phyloP scores from a whole-genome alignment of 345 rosid species.

The Populus ilicifolia region DNA sequence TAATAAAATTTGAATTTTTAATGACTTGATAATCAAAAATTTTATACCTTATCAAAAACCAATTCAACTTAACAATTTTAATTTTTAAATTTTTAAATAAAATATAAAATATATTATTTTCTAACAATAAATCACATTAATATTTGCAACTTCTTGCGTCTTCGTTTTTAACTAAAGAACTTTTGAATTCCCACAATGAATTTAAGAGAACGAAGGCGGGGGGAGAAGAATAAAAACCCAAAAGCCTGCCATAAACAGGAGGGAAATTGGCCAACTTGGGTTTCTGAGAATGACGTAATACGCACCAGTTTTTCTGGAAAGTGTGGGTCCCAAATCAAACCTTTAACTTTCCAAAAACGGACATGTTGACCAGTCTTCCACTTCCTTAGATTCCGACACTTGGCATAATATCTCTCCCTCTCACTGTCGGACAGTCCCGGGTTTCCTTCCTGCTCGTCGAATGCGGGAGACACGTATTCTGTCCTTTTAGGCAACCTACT shows the following conservation, averaged over 20 bases:
- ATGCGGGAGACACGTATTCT: conserved; percentile 12
- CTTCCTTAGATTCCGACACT: background rate
- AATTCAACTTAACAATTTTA: accelerated
- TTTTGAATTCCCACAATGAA: too few species aligned
- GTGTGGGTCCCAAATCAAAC: background rate
- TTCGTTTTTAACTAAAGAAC: too few species aligned
- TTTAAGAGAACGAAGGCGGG: too few species aligned
- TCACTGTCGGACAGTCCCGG: background rate
- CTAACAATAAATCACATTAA: too few species aligned
- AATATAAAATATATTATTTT: too few species aligned
- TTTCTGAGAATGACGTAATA: background rate
- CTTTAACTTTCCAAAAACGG: conserved; percentile 8
- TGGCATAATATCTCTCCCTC: background rate
- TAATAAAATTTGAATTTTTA: accelerated
- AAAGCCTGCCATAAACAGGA: background rate
- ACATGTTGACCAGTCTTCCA: conserved; percentile 17
- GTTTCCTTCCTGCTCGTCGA: background rate
- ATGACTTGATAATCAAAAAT: accelerated
- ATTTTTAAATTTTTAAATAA: too few species aligned
- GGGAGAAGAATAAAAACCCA: too few species aligned
- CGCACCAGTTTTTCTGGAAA: background rate
- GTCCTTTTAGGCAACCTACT: background rate
- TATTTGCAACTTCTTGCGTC: too few species aligned
- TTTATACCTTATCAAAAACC: accelerated
- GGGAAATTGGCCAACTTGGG: background rate